A percentile compares a stretch with the other conserved stretches of the same genome.
These are phyloP conservation scores for Yamadazyma pseudoaaseri DNA, from an alignment of 1,139 yeast genomes.

Conservation along the genomic window DNA sequence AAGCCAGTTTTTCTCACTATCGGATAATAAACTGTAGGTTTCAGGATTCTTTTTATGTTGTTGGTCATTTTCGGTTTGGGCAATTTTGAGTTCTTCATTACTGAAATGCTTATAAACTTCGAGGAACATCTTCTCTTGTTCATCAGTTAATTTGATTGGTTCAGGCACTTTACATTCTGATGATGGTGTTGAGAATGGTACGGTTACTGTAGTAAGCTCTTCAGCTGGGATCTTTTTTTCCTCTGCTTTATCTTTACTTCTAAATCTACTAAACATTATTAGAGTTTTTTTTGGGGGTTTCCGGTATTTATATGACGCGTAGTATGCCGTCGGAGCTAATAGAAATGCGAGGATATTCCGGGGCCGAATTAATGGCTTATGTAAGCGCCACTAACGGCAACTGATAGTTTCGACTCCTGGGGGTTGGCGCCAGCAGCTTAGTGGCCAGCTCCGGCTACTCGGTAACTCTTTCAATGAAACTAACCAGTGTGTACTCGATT, in stretches of 20 bases:
- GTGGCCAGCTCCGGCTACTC: too few relatives aligned
- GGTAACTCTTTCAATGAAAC: too few relatives aligned
- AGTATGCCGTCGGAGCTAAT: background rate
- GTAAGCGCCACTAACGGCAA: too few relatives aligned
- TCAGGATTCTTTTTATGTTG: constrained; percentile 19
- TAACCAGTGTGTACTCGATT: too few relatives aligned
- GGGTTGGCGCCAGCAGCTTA: too few relatives aligned
- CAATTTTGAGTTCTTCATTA: constrained; percentile 38
- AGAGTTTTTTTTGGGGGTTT: background rate
- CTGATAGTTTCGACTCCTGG: too few relatives aligned
- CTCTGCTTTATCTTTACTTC: constrained; percentile 14
- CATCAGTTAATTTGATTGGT: constrained; percentile 46
- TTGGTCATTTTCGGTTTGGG: constrained; percentile 39
- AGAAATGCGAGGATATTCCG: too few relatives aligned
- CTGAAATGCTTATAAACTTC: constrained; percentile 60
- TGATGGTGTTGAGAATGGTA: constrained; percentile 58
- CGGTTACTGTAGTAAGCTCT: constrained; percentile 19
- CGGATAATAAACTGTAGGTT: constrained; percentile 20
- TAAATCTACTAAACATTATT: constrained; percentile 19
- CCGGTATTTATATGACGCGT: background rate
- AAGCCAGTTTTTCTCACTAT: constrained; percentile 43
- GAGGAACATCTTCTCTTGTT: constrained; percentile 58
- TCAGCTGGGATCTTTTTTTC: constrained; percentile 8
- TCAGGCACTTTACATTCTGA: constrained; percentile 49
- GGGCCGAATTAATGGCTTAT: too few relatives aligned